Conservation (phyloP, 495 filamentous ascomycete genomes). For the Talaromyces thailandensis region DNA sequence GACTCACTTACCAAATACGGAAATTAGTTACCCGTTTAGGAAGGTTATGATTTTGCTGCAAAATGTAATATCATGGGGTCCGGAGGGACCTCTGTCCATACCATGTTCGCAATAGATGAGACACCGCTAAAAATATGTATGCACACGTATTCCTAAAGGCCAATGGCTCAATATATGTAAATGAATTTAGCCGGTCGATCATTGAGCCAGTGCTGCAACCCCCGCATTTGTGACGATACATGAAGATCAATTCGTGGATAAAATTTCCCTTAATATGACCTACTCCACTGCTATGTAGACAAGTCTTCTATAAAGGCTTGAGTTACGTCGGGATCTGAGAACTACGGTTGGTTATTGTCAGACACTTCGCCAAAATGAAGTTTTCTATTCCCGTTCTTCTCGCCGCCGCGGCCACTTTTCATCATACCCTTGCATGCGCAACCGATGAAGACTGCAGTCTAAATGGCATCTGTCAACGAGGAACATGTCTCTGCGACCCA, state of each 20-base stretch:
- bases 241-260: background rate
- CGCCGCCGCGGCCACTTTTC: background rate
- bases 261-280: background rate
- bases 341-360: no score
- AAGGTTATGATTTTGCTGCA: background rate
- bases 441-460: constrained; percentile 34
- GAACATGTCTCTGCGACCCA: constrained; percentile 23
- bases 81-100: background rate
- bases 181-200: background rate
- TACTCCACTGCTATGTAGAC: background rate
- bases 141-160: background rate
- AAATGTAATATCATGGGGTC: background rate
- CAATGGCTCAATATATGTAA: background rate
- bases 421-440: constrained; percentile 9
- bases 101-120: background rate
- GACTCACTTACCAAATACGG: no score
- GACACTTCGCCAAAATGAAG: background rate
- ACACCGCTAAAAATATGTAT: background rate
- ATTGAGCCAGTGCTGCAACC: background rate
- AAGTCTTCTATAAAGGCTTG: background rate
- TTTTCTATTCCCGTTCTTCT: background rate
- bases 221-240: background rate
- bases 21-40: background rate
- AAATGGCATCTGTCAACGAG: constrained; percentile 22
- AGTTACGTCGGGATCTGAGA: no score